Evolutionary conservation across 805 yeast species (phyloP), one percentile per base, ranked within the genome.

Genomic region (Kuraishia cidri): DNA sequence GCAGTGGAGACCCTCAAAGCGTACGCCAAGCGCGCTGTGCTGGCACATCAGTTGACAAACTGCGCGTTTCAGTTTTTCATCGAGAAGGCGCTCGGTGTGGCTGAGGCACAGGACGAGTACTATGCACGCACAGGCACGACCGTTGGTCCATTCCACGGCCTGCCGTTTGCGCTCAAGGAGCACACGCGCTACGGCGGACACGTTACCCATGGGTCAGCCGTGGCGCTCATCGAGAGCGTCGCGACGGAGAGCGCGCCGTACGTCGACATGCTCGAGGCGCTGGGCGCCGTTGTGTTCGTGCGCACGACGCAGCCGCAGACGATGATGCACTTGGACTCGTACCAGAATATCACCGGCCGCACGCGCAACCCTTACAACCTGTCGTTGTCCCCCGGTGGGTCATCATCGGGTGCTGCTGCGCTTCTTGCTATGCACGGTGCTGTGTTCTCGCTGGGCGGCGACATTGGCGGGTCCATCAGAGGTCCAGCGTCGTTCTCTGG

Each of bases 131-230:
- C 66, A 30, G 73, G 74, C 3, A 53, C 65, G 32, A 56, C 72
- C 0, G 51, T 70, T 18, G 77, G 77, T 29, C 76, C 79, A 1
- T 58, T 76, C 33, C 81, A 79, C 28, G 83, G 84, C 3, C 50
- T 77, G 40, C 82, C 83, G 5, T 56, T 77, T 31, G 72, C 82
- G 2, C 51, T 77, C 34, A 77, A 77, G 47, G 84, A 76, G 41
- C 75, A 76, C 29, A 64, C 60, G 42, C 54, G 58, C 32, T 64
- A 64, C 36, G 59, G 52, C 28, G 79, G 77, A 26, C 66, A 58
- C 34, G 67, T 69, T 43, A 66, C 78, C 1, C 68, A 70, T 34
- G 67, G 65, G 15, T 73, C 75, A 4, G 67, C 64, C 42, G 67
- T 72, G 21, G 46, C 55, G 12, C 38, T 43, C 26, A 46, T 66